Evolutionary conservation across 2,329 filamentous ascomycete genomes (phyloP), one percentile per base, ranked within the genome.

Genomic region (Boeremia lycopersici): DNA sequence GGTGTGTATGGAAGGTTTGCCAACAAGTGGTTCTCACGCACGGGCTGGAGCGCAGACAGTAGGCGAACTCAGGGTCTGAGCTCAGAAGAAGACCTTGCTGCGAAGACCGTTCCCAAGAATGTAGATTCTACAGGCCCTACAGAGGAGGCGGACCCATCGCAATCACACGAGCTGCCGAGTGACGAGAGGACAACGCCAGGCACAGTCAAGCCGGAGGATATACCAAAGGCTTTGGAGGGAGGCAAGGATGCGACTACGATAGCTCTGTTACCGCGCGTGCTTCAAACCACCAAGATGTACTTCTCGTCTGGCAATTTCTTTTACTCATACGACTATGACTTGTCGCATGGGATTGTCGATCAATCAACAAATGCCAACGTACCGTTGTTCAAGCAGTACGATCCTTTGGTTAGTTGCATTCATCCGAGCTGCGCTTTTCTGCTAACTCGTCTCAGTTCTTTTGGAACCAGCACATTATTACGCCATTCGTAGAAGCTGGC

Each of bases 271-370:
- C 93, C 93, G 1, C 96, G 96, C 69, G 81, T 98, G 34, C 75
- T 99, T 36, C 85, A 89, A 35, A 96, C 90, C 29, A 88, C 91
- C 1, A 90, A 90, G 68, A 85, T 98, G 50, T 85, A 96, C 56
- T 93, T 97, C 69, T 87, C 89, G 1, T 84, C 87, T 0, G 84
- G 84, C 59, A 97, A 91, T 72, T 98, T 97, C 74, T 98, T 89
- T 79, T 99, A 93, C 74, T 93, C 93, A 0, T 97, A 99, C 73
- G 95, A 99, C 61, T 84, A 93, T 71, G 93, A 99, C 71, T 84
- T 99, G 45, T 98, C 95, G 0, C 84, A 88, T 51, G 86, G 84
- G 49, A 72, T 84, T 57, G 72, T 74, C 47, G 71, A 73, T 33
- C 75, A 79, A 64, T 73, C 73, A 7, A 65, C 70, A 29, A 74